Conservation (phyloP, 176 grass and related monocot genomes). For the Oryza meyeriana region DNA sequence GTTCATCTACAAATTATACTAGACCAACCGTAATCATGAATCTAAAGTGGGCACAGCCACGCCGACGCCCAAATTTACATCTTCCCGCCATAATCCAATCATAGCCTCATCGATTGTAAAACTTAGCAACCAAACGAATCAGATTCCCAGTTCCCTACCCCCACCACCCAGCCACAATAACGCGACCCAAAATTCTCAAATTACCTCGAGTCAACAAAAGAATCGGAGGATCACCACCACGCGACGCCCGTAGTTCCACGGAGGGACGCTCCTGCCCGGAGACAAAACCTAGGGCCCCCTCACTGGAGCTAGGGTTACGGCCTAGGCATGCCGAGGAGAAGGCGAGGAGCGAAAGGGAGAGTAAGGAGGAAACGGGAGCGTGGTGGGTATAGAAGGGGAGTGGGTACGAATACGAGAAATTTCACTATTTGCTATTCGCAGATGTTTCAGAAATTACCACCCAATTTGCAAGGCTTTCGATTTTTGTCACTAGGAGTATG, state of each 20-base stretch:
- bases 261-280: neutral
- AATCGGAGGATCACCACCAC: neutral
- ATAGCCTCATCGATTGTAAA: neutral
- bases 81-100: neutral
- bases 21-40: neutral
- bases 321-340: neutral
- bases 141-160: neutral
- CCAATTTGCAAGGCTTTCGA: too few relatives aligned
- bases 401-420: neutral
- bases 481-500: too few relatives aligned
- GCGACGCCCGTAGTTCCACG: neutral
- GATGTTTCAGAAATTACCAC: too few relatives aligned
- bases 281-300: neutral
- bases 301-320: constrained; percentile 22
- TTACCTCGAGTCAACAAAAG: constrained; percentile 4
- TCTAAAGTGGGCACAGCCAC: neutral
- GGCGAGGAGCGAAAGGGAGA: neutral
- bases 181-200: neutral
- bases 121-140: neutral
- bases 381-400: neutral
- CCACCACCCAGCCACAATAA: too few relatives aligned
- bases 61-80: neutral
- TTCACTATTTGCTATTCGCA: too few relatives aligned
- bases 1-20: neutral
- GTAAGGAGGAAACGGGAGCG: neutral